Base-by-base conservation (phyloP, 148 eudicot species). In the Rhododendron simsii region DNA sequence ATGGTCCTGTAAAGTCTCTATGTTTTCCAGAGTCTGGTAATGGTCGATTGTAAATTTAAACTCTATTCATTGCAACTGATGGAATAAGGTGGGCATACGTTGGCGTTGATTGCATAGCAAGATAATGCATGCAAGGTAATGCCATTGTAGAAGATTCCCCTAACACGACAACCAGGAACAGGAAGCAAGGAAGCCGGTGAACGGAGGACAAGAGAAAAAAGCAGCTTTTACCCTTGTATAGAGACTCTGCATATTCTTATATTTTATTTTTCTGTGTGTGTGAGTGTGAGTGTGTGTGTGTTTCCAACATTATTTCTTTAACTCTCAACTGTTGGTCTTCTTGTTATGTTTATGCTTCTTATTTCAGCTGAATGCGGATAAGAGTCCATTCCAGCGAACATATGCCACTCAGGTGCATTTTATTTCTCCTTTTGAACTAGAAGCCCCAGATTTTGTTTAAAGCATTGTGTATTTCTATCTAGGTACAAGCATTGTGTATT, bases 341-440 rank as follows among this genome's bases (percentile, higher is more conserved):
- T 67, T 71, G 12, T 65, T 5, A 53, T 33, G 35, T 5, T 44
- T 20, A 33, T 23, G 44, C 35, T 44, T 18, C 26, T 53, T 16
- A 9, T 61, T 87, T 79, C 86, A 87, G 88, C 78, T 87, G 41
- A 87, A 87, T 73, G 82, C 83, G 16, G 88, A 87, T 28, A 87
- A 87, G 63, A 87, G 88, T 57, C 88, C 88, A 0, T 87, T 87
- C 86, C 88, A 87, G 88, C 76, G 88, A 39, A 87, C 88, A 65
- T 87, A 87, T 51, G 88, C 88, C n/a, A 37, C 88, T n/a, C 88
- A 87, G 88, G 88, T 87, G 44, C 63, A 61, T 78, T 83, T 65
- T 57, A 33, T 10, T 59, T 83, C n/a, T 37, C 78, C 69, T 65
- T 44, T 84, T 74, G 5, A 71, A 81, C 33, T 50, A 47, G 65